These are phyloP conservation scores for Capsicum rhomboideum DNA, from an alignment of 257 asterid species.

Conservation along the genomic window DNA sequence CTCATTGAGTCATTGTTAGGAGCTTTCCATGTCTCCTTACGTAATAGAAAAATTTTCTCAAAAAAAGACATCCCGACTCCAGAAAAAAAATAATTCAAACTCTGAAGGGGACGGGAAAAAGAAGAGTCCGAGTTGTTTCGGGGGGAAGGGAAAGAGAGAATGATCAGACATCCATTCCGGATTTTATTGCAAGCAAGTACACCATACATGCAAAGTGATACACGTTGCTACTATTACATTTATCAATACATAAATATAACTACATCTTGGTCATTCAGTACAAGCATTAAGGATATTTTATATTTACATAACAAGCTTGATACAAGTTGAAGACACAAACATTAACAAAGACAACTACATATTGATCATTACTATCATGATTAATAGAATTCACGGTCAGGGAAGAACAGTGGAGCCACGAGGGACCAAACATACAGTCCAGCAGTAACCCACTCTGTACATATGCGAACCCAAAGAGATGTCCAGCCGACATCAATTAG, in stretches of 20 bases:
- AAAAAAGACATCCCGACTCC: too few relatives aligned
- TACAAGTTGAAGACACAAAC: neutral
- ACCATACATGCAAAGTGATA: neutral
- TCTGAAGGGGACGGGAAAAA: too few relatives aligned
- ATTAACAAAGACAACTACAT: neutral
- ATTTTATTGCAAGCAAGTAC: neutral
- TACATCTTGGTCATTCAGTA: neutral
- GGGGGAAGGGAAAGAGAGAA: too few relatives aligned
- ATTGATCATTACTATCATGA: neutral
- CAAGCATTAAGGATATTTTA: neutral
- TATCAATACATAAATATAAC: neutral
- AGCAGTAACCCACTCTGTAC: slow-evolving; percentile 86
- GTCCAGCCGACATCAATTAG: slow-evolving; percentile 93
- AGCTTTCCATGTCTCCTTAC: too few relatives aligned
- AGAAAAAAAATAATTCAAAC: too few relatives aligned
- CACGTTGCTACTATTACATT: neutral
- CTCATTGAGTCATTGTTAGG: too few relatives aligned
- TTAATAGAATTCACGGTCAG: slow-evolving; percentile 56
- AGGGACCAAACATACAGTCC: slow-evolving; percentile 87
- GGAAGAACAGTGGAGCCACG: slow-evolving; percentile 70
- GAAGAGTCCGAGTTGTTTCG: too few relatives aligned
- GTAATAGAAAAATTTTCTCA: too few relatives aligned
- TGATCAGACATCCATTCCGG: too few relatives aligned
- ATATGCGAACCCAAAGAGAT: slow-evolving; percentile 82
- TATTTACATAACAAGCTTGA: neutral